Evolutionary conservation across 2,329 filamentous ascomycete species (phyloP), one percentile per base, ranked within the genome.

Genomic region (Lachnellula suecica): DNA sequence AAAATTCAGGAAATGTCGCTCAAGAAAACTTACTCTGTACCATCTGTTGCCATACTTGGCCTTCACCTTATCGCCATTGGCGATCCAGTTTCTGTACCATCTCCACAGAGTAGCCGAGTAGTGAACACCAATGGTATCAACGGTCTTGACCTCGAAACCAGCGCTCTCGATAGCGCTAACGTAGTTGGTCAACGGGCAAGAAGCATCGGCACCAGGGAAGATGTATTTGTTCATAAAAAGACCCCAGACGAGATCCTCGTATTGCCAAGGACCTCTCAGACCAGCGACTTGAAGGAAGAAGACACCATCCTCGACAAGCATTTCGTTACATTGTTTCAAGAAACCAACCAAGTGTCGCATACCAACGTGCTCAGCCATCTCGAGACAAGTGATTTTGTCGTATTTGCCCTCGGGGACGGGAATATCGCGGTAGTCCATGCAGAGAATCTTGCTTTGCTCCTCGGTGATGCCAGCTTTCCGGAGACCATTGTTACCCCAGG

Each of bases 161-260:
- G 89, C 87, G 52, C 82, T 85, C 77, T 99, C 94, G 19, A 97
- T 82, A 68, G 84, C 85, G 72, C 91, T 84, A 63, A 96, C 79
- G 65, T 94, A 90, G 74, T 87, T 94, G 63, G 90, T 91, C 44
- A 99, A 84, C 47, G 94, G 94, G 53, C 91, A 96, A 40, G 90
- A 96, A 47, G 94, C 94, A 70, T 97, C 94, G 47, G 94, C 94
- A 70, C 94, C 94, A 29, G 92, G 94, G 83, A 97, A 97, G 71
- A 97, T 81, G 74, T 97, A 96, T 79, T 96, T 97, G 86, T 97
- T 97, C 91, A 97, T 96, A 82, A 97, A 97, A 43, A 97, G 82
- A 70, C 94, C 94, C 94, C 94, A 97, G 72, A 93, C 89, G 47
- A 97, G 82, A 75, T 97, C 93, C 79, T 97, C 92, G 69, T 96